phyloP scores from a whole-genome alignment of 257 asterid species.

The Sherardia arvensis region DNA sequence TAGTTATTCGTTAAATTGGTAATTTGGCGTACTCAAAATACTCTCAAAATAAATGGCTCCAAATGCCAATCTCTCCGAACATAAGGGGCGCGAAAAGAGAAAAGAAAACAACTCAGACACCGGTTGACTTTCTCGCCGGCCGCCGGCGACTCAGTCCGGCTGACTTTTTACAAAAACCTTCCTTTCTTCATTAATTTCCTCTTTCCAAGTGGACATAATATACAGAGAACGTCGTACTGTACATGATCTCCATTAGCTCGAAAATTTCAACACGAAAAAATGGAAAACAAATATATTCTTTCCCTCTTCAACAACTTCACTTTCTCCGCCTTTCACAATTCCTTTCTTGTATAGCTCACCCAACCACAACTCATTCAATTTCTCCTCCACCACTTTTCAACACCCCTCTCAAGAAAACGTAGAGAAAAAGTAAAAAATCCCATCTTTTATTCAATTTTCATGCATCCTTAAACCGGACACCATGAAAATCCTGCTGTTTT shows the following conservation, averaged over 20 bases:
- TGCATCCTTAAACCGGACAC: neutral
- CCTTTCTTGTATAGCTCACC: conserved; percentile 24
- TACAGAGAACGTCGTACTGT: neutral
- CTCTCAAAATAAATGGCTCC: neutral
- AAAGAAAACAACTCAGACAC: neutral
- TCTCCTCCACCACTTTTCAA: neutral
- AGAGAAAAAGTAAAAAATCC: neutral
- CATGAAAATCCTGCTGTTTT: conserved; percentile 20
- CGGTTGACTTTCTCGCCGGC: neutral
- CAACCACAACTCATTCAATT: conserved; percentile 25
- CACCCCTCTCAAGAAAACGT: neutral
- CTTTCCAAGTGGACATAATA: neutral
- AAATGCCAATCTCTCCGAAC: neutral
- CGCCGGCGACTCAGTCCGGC: neutral
- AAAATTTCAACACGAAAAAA: neutral
- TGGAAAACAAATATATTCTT: conserved; percentile 3
- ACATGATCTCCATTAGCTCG: neutral
- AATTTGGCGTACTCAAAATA: neutral
- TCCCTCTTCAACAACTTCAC: conserved; percentile 32
- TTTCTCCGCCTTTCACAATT: conserved; percentile 9
- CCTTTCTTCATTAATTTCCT: neutral
- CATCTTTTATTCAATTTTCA: neutral
- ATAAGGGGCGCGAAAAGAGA: neutral
- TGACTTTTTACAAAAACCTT: neutral
- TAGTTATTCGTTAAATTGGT: neutral